These are phyloP conservation scores for Arctostaphylos glauca DNA, from an alignment of 148 eudicot genomes.

Conservation along the genomic window DNA sequence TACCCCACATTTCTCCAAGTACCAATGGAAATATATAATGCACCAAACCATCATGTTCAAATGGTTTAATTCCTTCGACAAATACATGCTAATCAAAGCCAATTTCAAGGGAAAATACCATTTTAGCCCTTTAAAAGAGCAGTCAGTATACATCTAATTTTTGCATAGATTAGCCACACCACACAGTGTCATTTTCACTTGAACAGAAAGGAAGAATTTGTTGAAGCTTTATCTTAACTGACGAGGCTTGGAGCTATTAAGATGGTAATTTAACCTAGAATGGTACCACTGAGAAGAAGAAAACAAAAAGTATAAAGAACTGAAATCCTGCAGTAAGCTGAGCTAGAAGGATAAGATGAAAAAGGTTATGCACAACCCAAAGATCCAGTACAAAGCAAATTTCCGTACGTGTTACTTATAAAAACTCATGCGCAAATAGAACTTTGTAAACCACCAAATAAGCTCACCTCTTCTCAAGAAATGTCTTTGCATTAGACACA, in stretches of 20 bases:
- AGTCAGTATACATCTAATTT: background rate
- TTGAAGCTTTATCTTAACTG: background rate
- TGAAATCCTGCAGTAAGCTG: background rate
- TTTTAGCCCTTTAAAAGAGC: background rate
- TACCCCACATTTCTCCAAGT: background rate
- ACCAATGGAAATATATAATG: background rate
- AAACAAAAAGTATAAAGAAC: background rate
- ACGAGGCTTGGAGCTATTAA: background rate
- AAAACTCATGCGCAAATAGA: background rate
- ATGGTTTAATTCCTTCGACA: background rate
- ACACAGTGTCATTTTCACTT: background rate
- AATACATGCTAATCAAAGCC: background rate
- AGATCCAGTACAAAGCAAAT: background rate
- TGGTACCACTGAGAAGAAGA: background rate
- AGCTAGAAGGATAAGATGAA: background rate
- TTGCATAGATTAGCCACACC: background rate
- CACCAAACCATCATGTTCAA: background rate
- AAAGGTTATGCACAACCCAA: background rate
- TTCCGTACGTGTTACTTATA: background rate
- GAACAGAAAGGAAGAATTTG: background rate
- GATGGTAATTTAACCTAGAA: background rate
- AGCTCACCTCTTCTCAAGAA: conserved; percentile 91
- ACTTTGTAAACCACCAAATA: background rate
- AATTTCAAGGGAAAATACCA: background rate
- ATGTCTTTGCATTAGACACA: conserved; percentile 96